Evolutionary conservation across 768 basidiomycete species (phyloP).

Genomic region (Xerocomellus amylosporus): DNA sequence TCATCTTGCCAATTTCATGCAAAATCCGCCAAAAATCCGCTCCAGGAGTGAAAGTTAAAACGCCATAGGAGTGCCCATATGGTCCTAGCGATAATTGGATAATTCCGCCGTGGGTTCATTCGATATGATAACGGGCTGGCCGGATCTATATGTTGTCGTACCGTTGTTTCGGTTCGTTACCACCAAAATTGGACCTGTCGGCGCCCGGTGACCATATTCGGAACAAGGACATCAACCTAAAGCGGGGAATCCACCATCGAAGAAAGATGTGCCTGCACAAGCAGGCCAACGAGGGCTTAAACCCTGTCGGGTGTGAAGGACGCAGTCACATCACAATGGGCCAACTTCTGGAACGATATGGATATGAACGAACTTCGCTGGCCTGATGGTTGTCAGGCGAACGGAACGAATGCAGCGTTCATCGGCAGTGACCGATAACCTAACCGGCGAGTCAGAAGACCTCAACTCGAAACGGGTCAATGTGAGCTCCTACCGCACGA

Average conservation of each 20-base stretch:
- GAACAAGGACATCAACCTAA: constrained; percentile 17
- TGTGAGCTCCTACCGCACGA: neutral
- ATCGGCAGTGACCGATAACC: neutral
- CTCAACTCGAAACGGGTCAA: neutral
- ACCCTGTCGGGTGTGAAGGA: neutral
- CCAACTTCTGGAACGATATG: neutral
- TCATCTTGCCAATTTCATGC: neutral
- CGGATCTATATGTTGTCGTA: constrained; percentile 20
- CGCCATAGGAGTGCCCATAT: constrained; percentile 9
- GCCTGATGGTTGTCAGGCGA: constrained; percentile 24
- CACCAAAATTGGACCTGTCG: neutral
- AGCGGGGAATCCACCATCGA: constrained; percentile 6
- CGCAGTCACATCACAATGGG: neutral
- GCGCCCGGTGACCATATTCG: constrained; percentile 6
- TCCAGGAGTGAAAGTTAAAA: neutral
- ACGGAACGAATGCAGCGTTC: constrained; percentile 2
- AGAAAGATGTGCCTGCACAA: constrained; percentile 2
- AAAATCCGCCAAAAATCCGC: constrained; percentile 15
- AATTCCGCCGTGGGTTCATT: neutral
- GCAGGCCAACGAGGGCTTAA: neutral
- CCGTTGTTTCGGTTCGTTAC: constrained; percentile 25
- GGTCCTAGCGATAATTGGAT: constrained; percentile 1
- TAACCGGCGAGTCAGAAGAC: constrained; percentile 6
- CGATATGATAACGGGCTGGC: constrained; percentile 10
- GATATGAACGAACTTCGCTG: constrained; percentile 1